Base-by-base conservation (phyloP, 2,329 filamentous ascomycete genomes). In the Pyricularia grisea region DNA sequence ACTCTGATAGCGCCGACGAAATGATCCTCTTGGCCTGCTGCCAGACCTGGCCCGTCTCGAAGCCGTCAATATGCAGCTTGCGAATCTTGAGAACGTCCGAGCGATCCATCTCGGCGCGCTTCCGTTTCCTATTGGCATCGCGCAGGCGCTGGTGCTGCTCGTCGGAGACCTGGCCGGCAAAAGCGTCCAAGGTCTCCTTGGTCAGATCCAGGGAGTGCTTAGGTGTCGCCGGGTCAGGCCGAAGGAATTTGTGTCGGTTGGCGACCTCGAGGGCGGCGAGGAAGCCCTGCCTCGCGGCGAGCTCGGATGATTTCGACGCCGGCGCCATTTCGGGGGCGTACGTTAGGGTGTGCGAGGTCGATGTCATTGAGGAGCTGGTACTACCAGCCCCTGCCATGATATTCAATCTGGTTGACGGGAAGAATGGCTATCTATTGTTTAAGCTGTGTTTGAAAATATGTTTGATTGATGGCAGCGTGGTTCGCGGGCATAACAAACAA, bases 11-110 rank as follows among this genome's bases (percentile, higher is more conserved):
- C 12, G 85, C 79, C 65, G 84, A 83, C 14, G 78, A 85, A 69
- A 98, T 89, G 25, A 98, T 92, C 74, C 92, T 88, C 75, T 89
- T 90, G 10, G 93, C 91, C 81, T 99, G 95, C 78, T 97, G 92
- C 92, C 94, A 99, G 63, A 99, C 89, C 79, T 98, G 94, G 25
- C 90, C 88, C 12, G 92, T 90, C 74, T 91, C 92, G 74, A 98
- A 97, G 0, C 94, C 95, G 69, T 97, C 88, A 7, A 93, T 83
- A 77, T 97, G 92, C 20, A 99, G 82, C 78, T 92, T 93, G 74
- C 91, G 90, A 74, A 97, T 82, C 74, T 93, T 93, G 72, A 97
- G 76, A 1, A 91, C 81, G 72, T 86, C 79, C 66, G 79, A 74
- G 42, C 78, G 78, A 36, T 79, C 79, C 67, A 84, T 80, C 30